Percentiles rank a stretch among this genome's conserved stretches.
Conservation (phyloP, 345 rosid genomes). For the Acer yangbiense region DNA sequence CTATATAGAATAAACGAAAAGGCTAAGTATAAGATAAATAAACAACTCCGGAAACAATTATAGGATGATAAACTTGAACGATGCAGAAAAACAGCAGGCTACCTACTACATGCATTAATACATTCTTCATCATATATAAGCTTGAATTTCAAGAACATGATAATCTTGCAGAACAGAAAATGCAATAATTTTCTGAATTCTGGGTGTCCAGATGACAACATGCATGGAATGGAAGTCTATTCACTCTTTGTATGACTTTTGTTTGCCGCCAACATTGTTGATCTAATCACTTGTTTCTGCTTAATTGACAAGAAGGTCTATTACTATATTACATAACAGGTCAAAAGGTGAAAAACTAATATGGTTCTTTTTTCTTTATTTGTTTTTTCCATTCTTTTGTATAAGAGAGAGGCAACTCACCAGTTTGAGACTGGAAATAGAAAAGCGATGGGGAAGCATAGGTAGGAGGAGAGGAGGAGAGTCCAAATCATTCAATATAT, state of each 20-base stretch:
- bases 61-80: background rate
- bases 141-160: background rate
- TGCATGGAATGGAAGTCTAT: background rate
- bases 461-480: background rate
- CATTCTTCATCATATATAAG: background rate
- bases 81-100: background rate
- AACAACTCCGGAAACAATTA: background rate
- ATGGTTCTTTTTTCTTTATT: background rate
- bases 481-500: background rate
- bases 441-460: background rate
- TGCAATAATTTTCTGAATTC: background rate
- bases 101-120: background rate
- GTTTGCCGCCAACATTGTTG: background rate
- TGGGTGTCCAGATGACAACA: background rate
- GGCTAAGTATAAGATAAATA: background rate
- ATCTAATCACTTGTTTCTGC: background rate
- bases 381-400: background rate
- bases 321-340: background rate
- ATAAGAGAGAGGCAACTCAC: constrained; percentile 1
- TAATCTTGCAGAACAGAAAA: no score
- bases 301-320: background rate
- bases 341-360: background rate
- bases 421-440: background rate
- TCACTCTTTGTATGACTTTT: no score
- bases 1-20: constrained; percentile 43